phyloP scores from a whole-genome alignment of 768 basidiomycete genomes.

The Rhodotorula sphaerocarpa region DNA sequence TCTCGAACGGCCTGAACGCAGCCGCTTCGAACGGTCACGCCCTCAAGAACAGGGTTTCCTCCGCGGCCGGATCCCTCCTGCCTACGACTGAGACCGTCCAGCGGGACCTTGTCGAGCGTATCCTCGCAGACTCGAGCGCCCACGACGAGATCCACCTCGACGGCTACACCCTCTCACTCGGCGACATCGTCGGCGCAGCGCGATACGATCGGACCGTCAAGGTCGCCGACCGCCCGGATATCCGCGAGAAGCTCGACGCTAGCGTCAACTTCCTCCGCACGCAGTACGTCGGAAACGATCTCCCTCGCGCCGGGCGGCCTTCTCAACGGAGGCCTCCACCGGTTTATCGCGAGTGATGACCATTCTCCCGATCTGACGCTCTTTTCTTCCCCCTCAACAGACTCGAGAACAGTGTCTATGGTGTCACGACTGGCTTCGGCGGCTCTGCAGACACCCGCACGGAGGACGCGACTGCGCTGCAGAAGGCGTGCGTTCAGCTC shows the following conservation, averaged over 20 bases:
- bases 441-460: conserved; percentile 79
- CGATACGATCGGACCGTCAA: conserved; percentile 51
- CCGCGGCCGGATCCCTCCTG: background rate
- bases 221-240: conserved; percentile 50
- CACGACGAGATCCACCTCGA: conserved; percentile 55
- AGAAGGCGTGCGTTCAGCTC: conserved; percentile 48
- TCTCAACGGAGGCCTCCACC: background rate
- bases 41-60: background rate
- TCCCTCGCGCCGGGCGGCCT: background rate
- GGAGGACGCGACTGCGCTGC: conserved; percentile 61
- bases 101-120: background rate
- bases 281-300: conserved; percentile 47
- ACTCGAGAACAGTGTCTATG: conserved; percentile 63
- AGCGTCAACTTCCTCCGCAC: conserved; percentile 46
- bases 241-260: conserved; percentile 54
- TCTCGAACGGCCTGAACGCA: background rate
- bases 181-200: conserved; percentile 68
- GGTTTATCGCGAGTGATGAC: background rate
- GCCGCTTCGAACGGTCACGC: background rate
- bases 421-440: conserved; percentile 78
- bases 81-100: background rate
- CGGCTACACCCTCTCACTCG: conserved; percentile 63
- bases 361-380: background rate
- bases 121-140: background rate
- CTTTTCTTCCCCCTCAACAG: background rate